Percentiles rank a stretch among this genome's conserved stretches.
Evolutionary conservation across 129 eudicot species (phyloP).

Genomic region (Artemisia tridentata): DNA sequence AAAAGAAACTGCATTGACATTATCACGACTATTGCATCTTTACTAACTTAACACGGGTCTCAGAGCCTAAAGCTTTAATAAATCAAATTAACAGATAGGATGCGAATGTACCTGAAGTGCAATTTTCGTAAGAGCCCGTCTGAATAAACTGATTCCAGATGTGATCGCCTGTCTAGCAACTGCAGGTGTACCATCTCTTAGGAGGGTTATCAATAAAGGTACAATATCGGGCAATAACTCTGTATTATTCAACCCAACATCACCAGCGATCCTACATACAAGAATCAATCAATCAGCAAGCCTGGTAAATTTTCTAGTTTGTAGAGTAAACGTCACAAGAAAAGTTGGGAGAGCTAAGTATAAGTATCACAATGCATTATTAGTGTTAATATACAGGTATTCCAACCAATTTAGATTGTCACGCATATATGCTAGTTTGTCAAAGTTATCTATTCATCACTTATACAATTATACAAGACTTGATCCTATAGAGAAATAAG

Average conservation of each 20-base stretch:
- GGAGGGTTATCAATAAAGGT: slow-evolving; percentile 57
- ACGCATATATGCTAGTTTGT: no score
- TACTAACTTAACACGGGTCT: no score
- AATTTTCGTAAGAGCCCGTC: slow-evolving; percentile 50
- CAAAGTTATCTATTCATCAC: no score
- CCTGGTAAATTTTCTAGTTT: not conserved
- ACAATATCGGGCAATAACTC: slow-evolving; percentile 67
- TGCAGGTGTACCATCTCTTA: slow-evolving; percentile 85
- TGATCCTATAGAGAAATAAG: no score
- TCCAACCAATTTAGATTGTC: no score
- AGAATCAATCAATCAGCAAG: slow-evolving; percentile 19
- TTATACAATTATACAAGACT: no score
- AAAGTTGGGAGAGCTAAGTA: not conserved
- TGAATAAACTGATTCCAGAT: slow-evolving; percentile 65
- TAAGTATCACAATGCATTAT: no score
- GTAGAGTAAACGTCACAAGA: not conserved
- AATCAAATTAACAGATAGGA: not conserved
- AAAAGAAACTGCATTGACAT: not conserved
- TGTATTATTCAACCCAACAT: slow-evolving; percentile 63
- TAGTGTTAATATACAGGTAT: no score
- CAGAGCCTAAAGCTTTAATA: no score
- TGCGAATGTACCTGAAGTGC: slow-evolving; percentile 64
- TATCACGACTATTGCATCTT: no score
- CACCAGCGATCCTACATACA: slow-evolving; percentile 71
- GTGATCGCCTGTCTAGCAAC: slow-evolving; percentile 89